Conservation (phyloP, 176 grass and related monocot genomes). For the Ensete ventricosum region DNA sequence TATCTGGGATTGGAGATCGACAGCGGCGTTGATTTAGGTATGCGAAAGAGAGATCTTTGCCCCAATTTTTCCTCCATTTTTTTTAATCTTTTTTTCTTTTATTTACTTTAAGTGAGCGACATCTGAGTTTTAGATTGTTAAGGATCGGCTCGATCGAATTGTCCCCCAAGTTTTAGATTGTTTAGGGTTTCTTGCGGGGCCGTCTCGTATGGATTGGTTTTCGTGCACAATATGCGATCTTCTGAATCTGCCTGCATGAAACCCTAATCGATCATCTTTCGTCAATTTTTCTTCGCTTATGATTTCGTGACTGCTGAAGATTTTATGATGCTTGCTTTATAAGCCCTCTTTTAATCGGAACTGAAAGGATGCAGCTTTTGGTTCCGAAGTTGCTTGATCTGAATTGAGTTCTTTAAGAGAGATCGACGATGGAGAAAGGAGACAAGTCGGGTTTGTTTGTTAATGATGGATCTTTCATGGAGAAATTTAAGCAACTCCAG, state of each 20-base stretch:
- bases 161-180: background rate
- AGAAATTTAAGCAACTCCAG: conserved; percentile 90
- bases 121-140: background rate
- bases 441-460: conserved; percentile 42
- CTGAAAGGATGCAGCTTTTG: conserved; percentile 48
- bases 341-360: conserved; percentile 17
- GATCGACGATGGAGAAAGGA: conserved; percentile 31
- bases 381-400: background rate
- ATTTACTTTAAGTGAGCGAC: background rate
- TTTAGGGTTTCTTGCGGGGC: background rate
- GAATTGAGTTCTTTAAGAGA: conserved; percentile 8
- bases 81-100: background rate
- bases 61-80: background rate
- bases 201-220: background rate
- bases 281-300: background rate
- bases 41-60: background rate
- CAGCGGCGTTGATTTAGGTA: background rate
- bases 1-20: background rate
- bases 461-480: conserved; percentile 98
- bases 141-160: background rate
- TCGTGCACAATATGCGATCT: background rate
- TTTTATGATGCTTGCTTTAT: background rate
- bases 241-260: background rate
- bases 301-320: background rate
- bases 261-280: background rate